phyloP scores from a whole-genome alignment of 2,329 filamentous ascomycete genomes.

The Domatiomyces globalis region DNA sequence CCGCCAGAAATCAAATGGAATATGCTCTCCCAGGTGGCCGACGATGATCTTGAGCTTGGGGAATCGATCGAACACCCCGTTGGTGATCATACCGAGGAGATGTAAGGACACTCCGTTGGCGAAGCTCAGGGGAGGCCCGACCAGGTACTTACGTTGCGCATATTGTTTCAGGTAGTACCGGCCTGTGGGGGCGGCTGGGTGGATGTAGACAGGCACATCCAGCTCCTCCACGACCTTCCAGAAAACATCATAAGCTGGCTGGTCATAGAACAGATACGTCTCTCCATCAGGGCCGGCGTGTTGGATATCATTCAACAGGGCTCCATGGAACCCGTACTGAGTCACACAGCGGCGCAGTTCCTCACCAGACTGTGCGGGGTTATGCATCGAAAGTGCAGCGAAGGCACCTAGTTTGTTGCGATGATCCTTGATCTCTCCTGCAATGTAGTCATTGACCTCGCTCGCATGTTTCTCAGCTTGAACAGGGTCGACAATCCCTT shows the following conservation, averaged over 20 bases:
- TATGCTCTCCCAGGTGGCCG: constrained; percentile 14
- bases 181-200: constrained; percentile 30
- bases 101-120: constrained; percentile 12
- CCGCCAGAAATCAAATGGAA: constrained; percentile 37
- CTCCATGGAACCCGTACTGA: constrained; percentile 45
- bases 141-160: constrained; percentile 27
- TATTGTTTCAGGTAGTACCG: constrained; percentile 12
- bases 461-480: constrained; percentile 13
- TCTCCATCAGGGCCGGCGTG: constrained; percentile 43
- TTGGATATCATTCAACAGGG: constrained; percentile 48
- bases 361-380: constrained; percentile 25
- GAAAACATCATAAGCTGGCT: constrained; percentile 40
- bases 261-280: constrained; percentile 50
- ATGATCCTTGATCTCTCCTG: constrained; percentile 11
- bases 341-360: constrained; percentile 36
- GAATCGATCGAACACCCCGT: constrained; percentile 15
- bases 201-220: constrained; percentile 14
- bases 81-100: constrained; percentile 13
- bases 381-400: constrained; percentile 28
- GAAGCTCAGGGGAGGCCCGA: constrained; percentile 23
- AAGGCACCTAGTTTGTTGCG: constrained; percentile 28
- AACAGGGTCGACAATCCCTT: constrained; percentile 12
- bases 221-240: constrained; percentile 10
- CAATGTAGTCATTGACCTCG: constrained; percentile 16
- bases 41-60: constrained; percentile 13